Base-by-base conservation (phyloP, 257 asterid species). In the Primulina eburnea region DNA sequence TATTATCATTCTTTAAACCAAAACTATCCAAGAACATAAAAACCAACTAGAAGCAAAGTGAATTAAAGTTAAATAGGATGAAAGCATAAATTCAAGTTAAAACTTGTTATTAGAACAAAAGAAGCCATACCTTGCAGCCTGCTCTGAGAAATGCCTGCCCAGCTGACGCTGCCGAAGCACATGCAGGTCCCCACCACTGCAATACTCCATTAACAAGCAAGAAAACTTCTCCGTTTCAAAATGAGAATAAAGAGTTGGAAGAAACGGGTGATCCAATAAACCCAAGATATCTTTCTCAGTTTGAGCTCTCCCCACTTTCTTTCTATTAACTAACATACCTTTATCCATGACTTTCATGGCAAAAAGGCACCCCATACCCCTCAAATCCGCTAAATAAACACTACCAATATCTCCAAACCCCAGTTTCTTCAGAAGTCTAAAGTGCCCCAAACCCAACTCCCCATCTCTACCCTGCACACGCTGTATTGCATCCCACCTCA, bases 381-480 rank as follows among this genome's bases (percentile, higher is more conserved):
- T 83, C 73, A 92, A 77, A 88, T 92, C 96, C 4, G 95, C 96
- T 18, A 89, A 82, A 62, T 91, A 91, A 65, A 91, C 97, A 40
- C 97, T 91, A 76, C 97, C 96, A 74, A 92, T 92, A 65, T 92
- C 97, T 55, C 97, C 97, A 84, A 89, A 92, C 3, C 96, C 97
- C 83, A 92, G 35, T 65, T 92, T 92, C 76, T 87, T 92, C 86
- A 92, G 61, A 61, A 89, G 88, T 84, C 91, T 79, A 78, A 91
- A 91, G 72, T 89, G 85, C 62, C 92, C 93, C 73, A 91, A 81
- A 0, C 96, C 92, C 81, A 92, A 67, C 69, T 82, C 87, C 47
- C 90, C 92, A 70, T 81, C 93, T 14, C 73, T 82, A 21, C 37
- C 82, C 40, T 69, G 74, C 55, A 84, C 83, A 2, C 58, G 26